phyloP scores from a whole-genome alignment of 331 rosid species.

The Prunus yedoensis region DNA sequence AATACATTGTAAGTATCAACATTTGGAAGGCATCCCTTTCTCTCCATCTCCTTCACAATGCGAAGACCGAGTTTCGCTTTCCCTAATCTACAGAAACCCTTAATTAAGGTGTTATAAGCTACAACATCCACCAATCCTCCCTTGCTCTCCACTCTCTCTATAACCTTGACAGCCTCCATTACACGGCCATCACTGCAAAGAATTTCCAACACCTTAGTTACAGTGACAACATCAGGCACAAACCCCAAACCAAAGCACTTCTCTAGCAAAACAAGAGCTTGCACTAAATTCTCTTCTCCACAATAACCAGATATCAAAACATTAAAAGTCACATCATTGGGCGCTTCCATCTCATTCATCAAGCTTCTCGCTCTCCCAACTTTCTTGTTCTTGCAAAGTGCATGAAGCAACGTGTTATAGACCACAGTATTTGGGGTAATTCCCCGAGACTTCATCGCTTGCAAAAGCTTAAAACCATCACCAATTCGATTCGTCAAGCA shows the following conservation, averaged over 20 bases:
- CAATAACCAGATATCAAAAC: constrained; percentile 62
- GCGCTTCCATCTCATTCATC: constrained; percentile 63
- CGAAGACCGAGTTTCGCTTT: constrained; percentile 58
- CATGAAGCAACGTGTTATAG: constrained; percentile 70
- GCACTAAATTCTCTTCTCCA: constrained; percentile 61
- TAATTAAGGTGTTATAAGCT: constrained; percentile 70
- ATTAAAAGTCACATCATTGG: constrained; percentile 64
- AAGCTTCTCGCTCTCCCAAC: constrained; percentile 78
- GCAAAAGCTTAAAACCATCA: constrained; percentile 77
- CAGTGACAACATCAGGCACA: constrained; percentile 59
- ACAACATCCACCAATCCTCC: constrained; percentile 61
- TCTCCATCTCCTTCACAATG: constrained; percentile 72
- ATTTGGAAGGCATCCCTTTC: constrained; percentile 65
- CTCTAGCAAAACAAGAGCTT: constrained; percentile 65
- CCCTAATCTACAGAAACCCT: constrained; percentile 53
- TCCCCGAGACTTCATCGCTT: constrained; percentile 54
- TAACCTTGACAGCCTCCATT: constrained; percentile 55
- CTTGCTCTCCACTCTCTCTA: constrained; percentile 61
- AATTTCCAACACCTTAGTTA: constrained; percentile 61
- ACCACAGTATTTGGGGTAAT: constrained; percentile 54
- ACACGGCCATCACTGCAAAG: constrained; percentile 55
- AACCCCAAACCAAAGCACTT: constrained; percentile 58
- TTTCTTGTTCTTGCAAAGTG: constrained; percentile 72
- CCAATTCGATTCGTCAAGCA: constrained; percentile 65
- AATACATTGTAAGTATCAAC: constrained; percentile 62